Base-by-base conservation (phyloP, 163 green algal species). In the Chlorella variabilis region DNA sequence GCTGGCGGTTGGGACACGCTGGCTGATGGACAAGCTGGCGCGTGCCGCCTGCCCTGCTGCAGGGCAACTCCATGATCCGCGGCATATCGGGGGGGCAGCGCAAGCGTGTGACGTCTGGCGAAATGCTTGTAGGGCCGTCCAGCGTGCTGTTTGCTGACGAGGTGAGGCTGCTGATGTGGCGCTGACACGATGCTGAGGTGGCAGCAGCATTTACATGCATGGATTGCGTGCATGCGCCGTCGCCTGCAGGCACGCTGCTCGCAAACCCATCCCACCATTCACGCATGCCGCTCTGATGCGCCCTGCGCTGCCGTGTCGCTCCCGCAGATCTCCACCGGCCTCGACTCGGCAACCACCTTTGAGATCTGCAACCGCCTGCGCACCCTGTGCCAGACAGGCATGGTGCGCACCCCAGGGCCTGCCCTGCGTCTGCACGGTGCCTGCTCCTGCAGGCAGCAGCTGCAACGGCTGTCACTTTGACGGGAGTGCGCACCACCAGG, bases 31-130 rank as follows among this genome's bases (percentile, higher is more conserved):
- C 11, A 54, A 54, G 11, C 15, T 15, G 45, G 11, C 11, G 45
- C 45, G 11, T 54, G 45, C 45, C 45, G 23, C 29, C 29, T 7
- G 4, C 3, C 18, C 21, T 71, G 58, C 29, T 34, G 74, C 27
- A 67, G 54, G 83, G 91, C 6, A 92, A 94, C 66, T 71, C 83
- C 48, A 91, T 96, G 89, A 49, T 91, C 63, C 78, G 92, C 2
- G 93, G 93, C 66, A 88, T 96, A 62, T 90, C 23, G 1, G 56
- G 77, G 42, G 41, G 75, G 29, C 81, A 83, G 78, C 45, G 49
- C 20, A 84, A 84, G 78, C 67, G 67, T 23, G 71, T 86, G 33
- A 71, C 59, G 3, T 29, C 54, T 0, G 75, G 67, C 4, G 68
- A 83, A 42, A 69, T 80, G 56, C 5, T 59, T 31, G 61, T 70